Evolutionary conservation across 371 early-diverging fungal species (phyloP).

Genomic region (Funneliformis caledonium): DNA sequence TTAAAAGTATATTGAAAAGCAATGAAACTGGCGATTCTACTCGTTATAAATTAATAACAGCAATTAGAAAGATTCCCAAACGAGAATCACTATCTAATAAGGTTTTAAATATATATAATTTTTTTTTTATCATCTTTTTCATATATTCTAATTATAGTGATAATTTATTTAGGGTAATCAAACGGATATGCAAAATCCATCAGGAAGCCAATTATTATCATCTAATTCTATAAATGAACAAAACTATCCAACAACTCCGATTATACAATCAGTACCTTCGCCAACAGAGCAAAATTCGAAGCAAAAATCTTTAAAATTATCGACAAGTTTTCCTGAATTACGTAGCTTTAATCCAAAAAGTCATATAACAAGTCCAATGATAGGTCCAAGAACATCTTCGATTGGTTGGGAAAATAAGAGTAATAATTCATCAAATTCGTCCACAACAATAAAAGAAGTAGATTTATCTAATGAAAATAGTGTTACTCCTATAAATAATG

Average conservation of each 20-base stretch:
- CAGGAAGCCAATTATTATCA: constrained; percentile 21
- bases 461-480: neutral
- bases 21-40: neutral
- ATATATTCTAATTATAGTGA: neutral
- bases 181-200: neutral
- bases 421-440: neutral
- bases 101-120: neutral
- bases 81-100: constrained; percentile 29
- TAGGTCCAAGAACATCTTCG: constrained; percentile 31
- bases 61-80: constrained; percentile 31
- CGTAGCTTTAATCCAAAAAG: constrained; percentile 1
- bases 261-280: constrained; percentile 41
- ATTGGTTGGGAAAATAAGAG: constrained; percentile 21
- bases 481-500: neutral
- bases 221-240: neutral
- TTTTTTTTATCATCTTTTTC: neutral
- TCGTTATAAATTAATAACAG: constrained; percentile 25
- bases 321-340: constrained; percentile 15
- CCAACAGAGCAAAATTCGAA: constrained; percentile 37
- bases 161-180: neutral
- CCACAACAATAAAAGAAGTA: neutral
- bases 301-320: constrained; percentile 17
- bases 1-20: constrained; percentile 1
- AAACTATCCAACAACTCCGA: constrained; percentile 42
- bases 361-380: neutral